phyloP scores from a whole-genome alignment of 148 eudicot genomes.

The Rhododendron ferrugineum region DNA sequence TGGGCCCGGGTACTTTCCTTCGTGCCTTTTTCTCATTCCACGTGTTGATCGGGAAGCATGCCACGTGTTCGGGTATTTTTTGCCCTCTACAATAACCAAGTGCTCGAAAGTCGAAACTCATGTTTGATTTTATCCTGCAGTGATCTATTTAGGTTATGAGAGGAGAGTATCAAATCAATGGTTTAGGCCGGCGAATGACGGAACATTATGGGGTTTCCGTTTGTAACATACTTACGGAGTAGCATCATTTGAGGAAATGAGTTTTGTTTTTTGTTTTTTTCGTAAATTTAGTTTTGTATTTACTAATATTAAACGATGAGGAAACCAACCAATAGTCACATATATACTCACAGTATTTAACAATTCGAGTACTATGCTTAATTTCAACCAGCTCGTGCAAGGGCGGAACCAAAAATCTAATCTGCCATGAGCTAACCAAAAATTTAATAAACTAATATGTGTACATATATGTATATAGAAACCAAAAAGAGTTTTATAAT shows the following conservation, averaged over 20 bases:
- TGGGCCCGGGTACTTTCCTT: no score
- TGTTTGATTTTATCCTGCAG: neutral
- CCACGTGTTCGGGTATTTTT: no score
- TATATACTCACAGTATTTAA: neutral
- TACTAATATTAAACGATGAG: neutral
- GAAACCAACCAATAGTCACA: neutral
- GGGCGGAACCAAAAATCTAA: no score
- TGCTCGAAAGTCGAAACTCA: neutral
- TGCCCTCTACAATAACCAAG: no score
- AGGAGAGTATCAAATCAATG: neutral
- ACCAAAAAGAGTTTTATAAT: no score
- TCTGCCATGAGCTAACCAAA: no score
- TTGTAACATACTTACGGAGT: neutral
- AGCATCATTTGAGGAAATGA: neutral
- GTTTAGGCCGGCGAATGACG: neutral
- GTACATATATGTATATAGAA: no score
- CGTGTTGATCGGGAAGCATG: no score
- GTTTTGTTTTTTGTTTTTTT: neutral
- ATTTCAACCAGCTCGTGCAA: neutral
- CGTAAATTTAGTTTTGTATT: neutral
- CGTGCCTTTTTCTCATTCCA: no score
- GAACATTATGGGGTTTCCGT: neutral
- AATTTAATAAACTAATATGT: no score
- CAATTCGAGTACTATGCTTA: neutral
- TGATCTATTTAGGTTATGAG: neutral